These are phyloP conservation scores for Crithidia thermophila DNA, from an alignment of 208 protist species.

Conservation along the genomic window DNA sequence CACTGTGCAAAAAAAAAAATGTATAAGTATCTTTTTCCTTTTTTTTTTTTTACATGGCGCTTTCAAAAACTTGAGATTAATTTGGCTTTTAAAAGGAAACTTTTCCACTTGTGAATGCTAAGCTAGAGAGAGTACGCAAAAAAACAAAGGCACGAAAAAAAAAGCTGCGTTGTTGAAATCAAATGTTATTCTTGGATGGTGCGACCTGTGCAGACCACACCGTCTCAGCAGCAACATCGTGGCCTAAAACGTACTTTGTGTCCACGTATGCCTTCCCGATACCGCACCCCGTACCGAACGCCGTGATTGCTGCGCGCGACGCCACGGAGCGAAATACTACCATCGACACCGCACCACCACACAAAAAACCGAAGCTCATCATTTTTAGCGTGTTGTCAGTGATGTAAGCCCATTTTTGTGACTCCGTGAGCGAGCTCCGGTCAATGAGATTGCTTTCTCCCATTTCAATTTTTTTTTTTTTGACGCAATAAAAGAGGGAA, in stretches of 20 bases:
- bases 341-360: constrained; percentile 59
- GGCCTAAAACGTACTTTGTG: constrained; percentile 81
- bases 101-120: constrained; percentile 15
- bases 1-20: neutral
- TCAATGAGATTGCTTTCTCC: constrained; percentile 35
- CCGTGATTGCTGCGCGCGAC: constrained; percentile 53
- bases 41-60: too few species aligned
- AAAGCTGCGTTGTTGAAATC: too few species aligned
- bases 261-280: constrained; percentile 89
- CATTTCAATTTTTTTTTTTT: constrained; percentile 17
- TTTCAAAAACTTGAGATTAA: neutral
- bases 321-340: constrained; percentile 71
- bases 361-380: constrained; percentile 76
- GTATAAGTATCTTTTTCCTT: neutral
- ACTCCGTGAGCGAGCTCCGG: constrained; percentile 75
- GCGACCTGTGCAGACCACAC: constrained; percentile 70
- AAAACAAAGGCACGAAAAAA: too few species aligned
- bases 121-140: constrained; percentile 17
- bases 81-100: neutral
- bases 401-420: constrained; percentile 78
- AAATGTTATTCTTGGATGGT: constrained; percentile 7
- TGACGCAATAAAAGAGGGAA: too few species aligned
- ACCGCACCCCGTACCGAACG: constrained; percentile 76
- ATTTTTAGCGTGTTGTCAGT: constrained; percentile 81
- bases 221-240: constrained; percentile 70